Percentiles rank a stretch among this genome's conserved stretches.
These are phyloP conservation scores for Sphagnum fallax DNA, from an alignment of 228 moss, liverwort and hornwort species.

Conservation along the genomic window DNA sequence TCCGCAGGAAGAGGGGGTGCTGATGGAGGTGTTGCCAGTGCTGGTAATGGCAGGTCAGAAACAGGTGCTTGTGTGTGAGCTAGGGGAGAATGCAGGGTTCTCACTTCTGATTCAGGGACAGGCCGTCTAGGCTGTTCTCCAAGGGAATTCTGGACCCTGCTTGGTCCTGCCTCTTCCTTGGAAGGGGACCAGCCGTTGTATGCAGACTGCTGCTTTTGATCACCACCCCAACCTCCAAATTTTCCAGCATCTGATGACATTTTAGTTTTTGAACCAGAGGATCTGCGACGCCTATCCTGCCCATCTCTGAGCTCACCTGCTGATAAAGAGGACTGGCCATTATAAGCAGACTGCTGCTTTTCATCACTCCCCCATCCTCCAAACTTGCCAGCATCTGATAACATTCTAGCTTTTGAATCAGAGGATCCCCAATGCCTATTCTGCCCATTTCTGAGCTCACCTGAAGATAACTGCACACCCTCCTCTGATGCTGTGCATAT, in stretches of 20 bases:
- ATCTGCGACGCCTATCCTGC: conserved; percentile 1
- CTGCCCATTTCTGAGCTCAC: conserved; percentile 8
- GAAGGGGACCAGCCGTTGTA: conserved; percentile 73
- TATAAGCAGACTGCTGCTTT: conserved; percentile 24
- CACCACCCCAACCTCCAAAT: conserved; percentile 65
- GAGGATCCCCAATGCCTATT: conserved; percentile 6
- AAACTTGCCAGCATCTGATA: conserved; percentile 20
- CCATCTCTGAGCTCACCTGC: conserved; percentile 8
- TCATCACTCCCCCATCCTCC: conserved; percentile 66
- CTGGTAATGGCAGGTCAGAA: neutral
- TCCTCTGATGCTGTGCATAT: conserved; percentile 49
- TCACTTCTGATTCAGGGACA: neutral
- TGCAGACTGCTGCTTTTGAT: conserved; percentile 19
- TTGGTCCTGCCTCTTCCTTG: conserved; percentile 60
- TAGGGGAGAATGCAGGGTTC: neutral
- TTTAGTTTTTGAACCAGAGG: conserved; percentile 12
- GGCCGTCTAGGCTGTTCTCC: conserved; percentile 14
- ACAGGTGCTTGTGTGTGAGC: neutral
- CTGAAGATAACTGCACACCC: conserved; percentile 35
- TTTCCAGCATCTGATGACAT: conserved; percentile 15
- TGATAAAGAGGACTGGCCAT: conserved; percentile 60
- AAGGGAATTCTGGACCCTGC: conserved; percentile 23
- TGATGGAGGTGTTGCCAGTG: conserved; percentile 28
- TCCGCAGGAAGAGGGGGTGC: conserved; percentile 63
- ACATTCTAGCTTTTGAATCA: conserved; percentile 10